Evolutionary conservation across 495 filamentous ascomycete species (phyloP), one percentile per base, ranked within the genome.

Genomic region (Talaromyces stipitatus): DNA sequence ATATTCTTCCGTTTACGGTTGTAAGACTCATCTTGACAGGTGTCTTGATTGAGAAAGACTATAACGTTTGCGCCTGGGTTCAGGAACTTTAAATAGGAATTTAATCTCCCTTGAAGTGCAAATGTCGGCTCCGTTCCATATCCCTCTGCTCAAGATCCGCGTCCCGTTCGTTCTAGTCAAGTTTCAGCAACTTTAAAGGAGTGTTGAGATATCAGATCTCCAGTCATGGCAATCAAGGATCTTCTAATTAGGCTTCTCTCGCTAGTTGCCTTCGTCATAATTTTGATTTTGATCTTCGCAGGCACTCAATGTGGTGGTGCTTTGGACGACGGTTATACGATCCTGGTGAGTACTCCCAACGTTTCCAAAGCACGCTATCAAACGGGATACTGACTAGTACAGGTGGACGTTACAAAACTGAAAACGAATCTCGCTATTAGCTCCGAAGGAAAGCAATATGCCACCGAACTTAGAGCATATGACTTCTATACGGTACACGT

Each of bases 221-320:
- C 23, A 22, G 43, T 33, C 16, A 54, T 54, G 51, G 51, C 51
- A 8, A 4, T 54, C 11, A 12, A 30, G 2, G 28, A 41, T 26
- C 29, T 38, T 7, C 12, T 36, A 23, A 20, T 30, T 30, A 36
- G 32, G 30, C 32, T 54, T 22, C 20, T 54, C 10, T 38, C 22
- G 29, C 22, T 54, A 54, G n/a, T 14, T 36, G 4, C 30, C 20
- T 54, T 54, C 14, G 24, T 54, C 32, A 5, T 38, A 20, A 41
- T 10, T 54, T 10, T 54, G n/a, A 54, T 36, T 38, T 20, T 54
- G 6, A 54, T 54, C 20, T 54, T 54, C 28, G 51, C 51, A 9
- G 51, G 51, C 18, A 36, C 51, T 11, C 51, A 54, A 54, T 54
- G 51, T 24, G 51, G 51, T 4, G 32, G 32, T 20, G 51, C 51